Conservation (phyloP, 1,139 yeast genomes). For the Petasospora rhodanensis region DNA sequence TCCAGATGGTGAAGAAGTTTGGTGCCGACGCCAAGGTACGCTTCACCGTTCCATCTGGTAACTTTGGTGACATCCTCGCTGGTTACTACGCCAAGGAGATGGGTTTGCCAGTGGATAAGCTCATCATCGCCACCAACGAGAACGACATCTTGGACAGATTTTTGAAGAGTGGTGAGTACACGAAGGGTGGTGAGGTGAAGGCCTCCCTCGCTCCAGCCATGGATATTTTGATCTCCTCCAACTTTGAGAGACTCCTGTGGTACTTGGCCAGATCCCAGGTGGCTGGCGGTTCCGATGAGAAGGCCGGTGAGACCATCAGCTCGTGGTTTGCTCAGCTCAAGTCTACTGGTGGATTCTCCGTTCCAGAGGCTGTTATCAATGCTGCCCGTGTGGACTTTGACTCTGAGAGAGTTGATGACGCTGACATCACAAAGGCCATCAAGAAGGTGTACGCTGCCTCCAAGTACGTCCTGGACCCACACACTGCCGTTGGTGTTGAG, state of each 20-base stretch:
- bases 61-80: conserved; percentile 96
- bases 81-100: conserved; percentile 91
- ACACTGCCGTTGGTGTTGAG: conserved; percentile 89
- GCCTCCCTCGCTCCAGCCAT: conserved; percentile 96
- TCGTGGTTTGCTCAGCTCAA: conserved; percentile 80
- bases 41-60: conserved; percentile 95
- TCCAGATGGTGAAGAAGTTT: conserved; percentile 54
- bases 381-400: conserved; percentile 68
- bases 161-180: conserved; percentile 79
- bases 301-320: conserved; percentile 71
- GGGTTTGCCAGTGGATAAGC: conserved; percentile 88
- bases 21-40: conserved; percentile 50
- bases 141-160: conserved; percentile 94
- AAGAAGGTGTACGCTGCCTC: conserved; percentile 52
- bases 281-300: conserved; percentile 44
- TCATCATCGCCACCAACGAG: conserved; percentile 92
- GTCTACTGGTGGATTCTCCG: conserved; percentile 68
- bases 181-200: conserved; percentile 69
- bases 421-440: conserved; percentile 73
- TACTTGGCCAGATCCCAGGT: conserved; percentile 75
- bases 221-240: conserved; percentile 94
- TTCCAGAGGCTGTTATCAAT: conserved; percentile 57
- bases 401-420: conserved; percentile 76
- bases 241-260: conserved; percentile 96
- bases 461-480: conserved; percentile 90